Base-by-base conservation (phyloP, 148 eudicot species). In the Rhododendron griersonianum region DNA sequence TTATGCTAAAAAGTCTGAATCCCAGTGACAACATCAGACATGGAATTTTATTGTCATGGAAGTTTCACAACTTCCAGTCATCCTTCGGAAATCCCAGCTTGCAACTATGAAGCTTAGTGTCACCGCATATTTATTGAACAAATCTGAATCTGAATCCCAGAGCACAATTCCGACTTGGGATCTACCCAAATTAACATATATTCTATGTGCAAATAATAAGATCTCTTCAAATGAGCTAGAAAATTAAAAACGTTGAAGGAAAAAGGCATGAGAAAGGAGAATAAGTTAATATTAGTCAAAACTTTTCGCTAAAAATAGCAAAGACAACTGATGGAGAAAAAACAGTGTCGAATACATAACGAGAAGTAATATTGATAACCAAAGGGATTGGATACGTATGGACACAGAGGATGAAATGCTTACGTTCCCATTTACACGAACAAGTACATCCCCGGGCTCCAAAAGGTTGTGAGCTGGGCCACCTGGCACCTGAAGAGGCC, bases 371-470 rank as follows among this genome's bases (percentile, higher is more conserved):
- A 30, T 35, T 47, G 44, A 83, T 53, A 53, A 73, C 25, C 63
- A 41, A 53, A 33, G 13, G 18, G 65, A 86, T 18, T n/a, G n/a
- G 16, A 55, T 6, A 51, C 8, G 71, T 77, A 44, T 11, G 55
- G 69, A 69, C 18, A 83, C 45, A 63, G 16, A 39, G 65, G 82
- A 85, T 79, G 50, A 39, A 78, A 75, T n/a, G 86, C 92, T 89
- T 89, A 98, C 99, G 87, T 95, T 92, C 75, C 94, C 95, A 90
- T 98, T 98, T 59, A 95, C 87, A 78, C 89, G 88, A 86, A 98
- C 91, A 90, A 98, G 98, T 84, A 98, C 98, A 88, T 98, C 99
- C 87, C 99, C 99, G 57, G 99, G 92, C 93, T 95, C 98, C 94
- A 98, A 90, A 88, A 87, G 92, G 80, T 90, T 92, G 81, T 95